Evolutionary conservation across 2,329 filamentous ascomycete genomes (phyloP), one percentile per base, ranked within the genome.

Genomic region (Colletotrichum gloeosporioides): DNA sequence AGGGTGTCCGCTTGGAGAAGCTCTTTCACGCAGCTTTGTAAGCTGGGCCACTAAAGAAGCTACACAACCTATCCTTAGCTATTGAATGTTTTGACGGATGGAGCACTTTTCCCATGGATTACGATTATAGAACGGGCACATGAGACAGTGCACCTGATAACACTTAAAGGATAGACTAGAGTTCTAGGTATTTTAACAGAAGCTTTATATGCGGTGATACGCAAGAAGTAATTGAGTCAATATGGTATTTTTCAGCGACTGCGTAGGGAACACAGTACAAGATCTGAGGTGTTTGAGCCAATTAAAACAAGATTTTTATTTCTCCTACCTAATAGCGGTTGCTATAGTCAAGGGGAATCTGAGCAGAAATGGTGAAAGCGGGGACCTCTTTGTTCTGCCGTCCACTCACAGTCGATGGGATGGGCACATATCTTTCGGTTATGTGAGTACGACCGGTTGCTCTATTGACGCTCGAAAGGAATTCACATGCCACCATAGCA

Each of bases 1-100:
- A 82, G 57, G 80, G 79, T 13, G 66, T 69, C 2, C 78, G 80
- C 0, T 73, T 81, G n/a, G 76, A 81, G 27, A 66, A 36, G 15
- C 44, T 81, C 9, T 82, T 82, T 27, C 27, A 55, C 18, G 65
- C 77, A 75, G 57, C 57, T 2, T 12, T 70, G 13, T 73, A n/a
- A 61, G 29, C 18, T 39, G 36, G 16, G 36, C 1, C 13, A 53
- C 6, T 22, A 22, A 13, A 53, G n/a, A 53, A 22, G n/a, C 44
- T 13, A 22, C 44, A 22, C 10, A 53, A 13, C 2, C 44, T 53
- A 13, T 53, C 10, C 44, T 2, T 53, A 53, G 1, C n/a, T 25
- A 22, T 53, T 22, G 12, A 3, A 53, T 53, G 44, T 22, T 22
- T 1, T 22, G 44, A n/a, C 44, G n/a, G 44, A 22, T 13, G 10